phyloP scores from a whole-genome alignment of 495 filamentous ascomycete species.

The Hyaloscypha bicolor region DNA sequence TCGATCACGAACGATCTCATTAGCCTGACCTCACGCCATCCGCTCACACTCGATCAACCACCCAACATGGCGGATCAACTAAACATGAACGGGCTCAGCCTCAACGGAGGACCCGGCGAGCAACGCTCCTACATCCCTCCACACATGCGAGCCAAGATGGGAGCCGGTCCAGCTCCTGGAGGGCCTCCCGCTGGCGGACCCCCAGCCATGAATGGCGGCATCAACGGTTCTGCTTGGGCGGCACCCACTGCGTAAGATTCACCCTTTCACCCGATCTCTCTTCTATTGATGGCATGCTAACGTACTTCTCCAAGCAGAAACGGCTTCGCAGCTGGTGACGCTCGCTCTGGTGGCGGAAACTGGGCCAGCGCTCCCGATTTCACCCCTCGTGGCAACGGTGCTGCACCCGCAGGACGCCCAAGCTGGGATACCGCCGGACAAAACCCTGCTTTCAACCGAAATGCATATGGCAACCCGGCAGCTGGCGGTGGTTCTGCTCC shows the following conservation, averaged over 20 bases:
- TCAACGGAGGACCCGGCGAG: slow-evolving; percentile 58
- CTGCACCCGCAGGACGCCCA: slow-evolving; percentile 17
- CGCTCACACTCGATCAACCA: slow-evolving; percentile 19
- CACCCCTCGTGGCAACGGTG: slow-evolving; percentile 52
- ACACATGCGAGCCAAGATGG: slow-evolving; percentile 74
- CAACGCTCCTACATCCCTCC: slow-evolving; percentile 92
- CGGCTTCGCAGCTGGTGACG: slow-evolving; percentile 56
- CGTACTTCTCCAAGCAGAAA: slow-evolving; percentile 24
- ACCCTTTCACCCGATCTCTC: neutral
- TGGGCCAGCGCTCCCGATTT: slow-evolving; percentile 76
- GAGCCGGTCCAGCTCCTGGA: slow-evolving; percentile 38
- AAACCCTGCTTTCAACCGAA: slow-evolving; percentile 56
- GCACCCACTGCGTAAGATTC: slow-evolving; percentile 51
- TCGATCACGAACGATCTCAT: neutral
- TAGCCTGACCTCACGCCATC: neutral
- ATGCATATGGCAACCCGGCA: slow-evolving; percentile 63
- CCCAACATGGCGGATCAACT: slow-evolving; percentile 88
- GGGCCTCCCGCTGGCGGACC: slow-evolving; percentile 37
- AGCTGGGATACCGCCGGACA: slow-evolving; percentile 24
- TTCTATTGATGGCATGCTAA: slow-evolving; percentile 14
- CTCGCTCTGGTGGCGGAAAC: slow-evolving; percentile 43
- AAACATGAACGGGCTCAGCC: slow-evolving; percentile 82
- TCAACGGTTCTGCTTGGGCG: slow-evolving; percentile 60
- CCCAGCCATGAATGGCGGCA: slow-evolving; percentile 39
- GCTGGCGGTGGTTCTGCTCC: slow-evolving; percentile 51